These are phyloP conservation scores for Cutaneotrichosporon cutaneum DNA, from an alignment of 1,284 basidiomycete genomes.

Conservation along the genomic window DNA sequence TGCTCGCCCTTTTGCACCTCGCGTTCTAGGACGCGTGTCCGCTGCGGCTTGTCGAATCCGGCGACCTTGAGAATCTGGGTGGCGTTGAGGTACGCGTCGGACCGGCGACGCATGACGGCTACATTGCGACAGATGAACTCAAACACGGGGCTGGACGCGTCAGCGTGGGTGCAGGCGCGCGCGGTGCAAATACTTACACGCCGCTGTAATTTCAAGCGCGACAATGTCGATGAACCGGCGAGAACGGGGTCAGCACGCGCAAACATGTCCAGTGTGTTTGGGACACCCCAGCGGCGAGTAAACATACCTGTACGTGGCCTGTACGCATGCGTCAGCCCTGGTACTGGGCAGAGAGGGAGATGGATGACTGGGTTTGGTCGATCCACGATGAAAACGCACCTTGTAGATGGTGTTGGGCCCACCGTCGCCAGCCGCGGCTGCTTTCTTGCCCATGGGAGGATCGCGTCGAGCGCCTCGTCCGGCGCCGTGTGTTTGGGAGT, in stretches of 20 bases:
- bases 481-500: neutral
- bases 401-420: conserved; percentile 47
- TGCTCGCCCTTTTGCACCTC: conserved; percentile 99
- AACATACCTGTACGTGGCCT: conserved; percentile 39
- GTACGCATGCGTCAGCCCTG: conserved; percentile 15
- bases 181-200: conserved; percentile 43
- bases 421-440: conserved; percentile 28
- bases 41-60: conserved; percentile 97
- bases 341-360: neutral
- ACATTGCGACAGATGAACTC: conserved; percentile 83
- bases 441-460: conserved; percentile 33
- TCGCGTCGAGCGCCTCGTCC: conserved; percentile 2
- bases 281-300: neutral
- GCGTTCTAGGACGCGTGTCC: conserved; percentile 93
- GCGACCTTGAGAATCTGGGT: conserved; percentile 99
- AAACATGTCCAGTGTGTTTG: neutral
- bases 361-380: neutral
- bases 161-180: neutral
- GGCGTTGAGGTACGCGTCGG: conserved; percentile 97
- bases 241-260: conserved; percentile 13
- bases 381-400: conserved; percentile 25
- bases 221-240: neutral
- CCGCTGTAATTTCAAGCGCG: conserved; percentile 38
- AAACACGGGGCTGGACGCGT: conserved; percentile 47
- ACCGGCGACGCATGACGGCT: conserved; percentile 94